Percentiles rank a stretch among this genome's conserved stretches.
These are phyloP conservation scores for Polyporus tsugae DNA, from an alignment of 1,284 basidiomycete genomes.

Conservation along the genomic window DNA sequence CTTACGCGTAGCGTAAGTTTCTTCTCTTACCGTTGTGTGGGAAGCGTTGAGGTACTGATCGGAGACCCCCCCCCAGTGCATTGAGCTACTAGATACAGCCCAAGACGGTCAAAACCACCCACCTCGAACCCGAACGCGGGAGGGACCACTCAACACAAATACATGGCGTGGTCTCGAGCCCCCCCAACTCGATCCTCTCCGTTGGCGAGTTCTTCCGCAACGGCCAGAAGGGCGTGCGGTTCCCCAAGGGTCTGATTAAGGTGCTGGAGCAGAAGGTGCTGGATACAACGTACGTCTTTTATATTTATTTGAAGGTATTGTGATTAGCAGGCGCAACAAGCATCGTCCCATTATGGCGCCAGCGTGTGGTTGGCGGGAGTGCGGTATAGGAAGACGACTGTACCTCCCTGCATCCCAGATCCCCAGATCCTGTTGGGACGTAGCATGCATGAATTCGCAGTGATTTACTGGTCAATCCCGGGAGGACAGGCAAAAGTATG, in stretches of 20 bases:
- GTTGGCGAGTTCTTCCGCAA: constrained; percentile 85
- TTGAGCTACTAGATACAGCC: constrained; percentile 75
- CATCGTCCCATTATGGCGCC: neutral
- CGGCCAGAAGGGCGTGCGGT: constrained; percentile 85
- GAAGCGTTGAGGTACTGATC: constrained; percentile 28
- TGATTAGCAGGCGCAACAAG: too few relatives aligned
- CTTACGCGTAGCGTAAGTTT: constrained; percentile 78
- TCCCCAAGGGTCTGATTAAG: constrained; percentile 92
- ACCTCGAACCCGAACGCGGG: constrained; percentile 59
- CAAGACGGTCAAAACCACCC: constrained; percentile 52
- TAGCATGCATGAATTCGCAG: neutral
- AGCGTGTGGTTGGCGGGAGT: neutral
- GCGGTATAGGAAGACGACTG: neutral
- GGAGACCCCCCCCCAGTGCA: constrained; percentile 52
- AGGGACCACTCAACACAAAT: constrained; percentile 70
- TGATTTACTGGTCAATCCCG: neutral
- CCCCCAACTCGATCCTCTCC: constrained; percentile 76
- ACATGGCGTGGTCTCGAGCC: constrained; percentile 75
- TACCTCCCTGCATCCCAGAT: neutral
- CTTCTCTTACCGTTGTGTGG: neutral
- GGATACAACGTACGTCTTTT: constrained; percentile 75
- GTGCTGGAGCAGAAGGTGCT: constrained; percentile 87
- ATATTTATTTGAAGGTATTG: neutral
- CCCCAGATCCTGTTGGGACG: neutral
- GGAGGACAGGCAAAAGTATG: too few relatives aligned